These are phyloP conservation scores for Macrolepiota albuminosa DNA, from an alignment of 768 basidiomycete genomes.

Conservation along the genomic window DNA sequence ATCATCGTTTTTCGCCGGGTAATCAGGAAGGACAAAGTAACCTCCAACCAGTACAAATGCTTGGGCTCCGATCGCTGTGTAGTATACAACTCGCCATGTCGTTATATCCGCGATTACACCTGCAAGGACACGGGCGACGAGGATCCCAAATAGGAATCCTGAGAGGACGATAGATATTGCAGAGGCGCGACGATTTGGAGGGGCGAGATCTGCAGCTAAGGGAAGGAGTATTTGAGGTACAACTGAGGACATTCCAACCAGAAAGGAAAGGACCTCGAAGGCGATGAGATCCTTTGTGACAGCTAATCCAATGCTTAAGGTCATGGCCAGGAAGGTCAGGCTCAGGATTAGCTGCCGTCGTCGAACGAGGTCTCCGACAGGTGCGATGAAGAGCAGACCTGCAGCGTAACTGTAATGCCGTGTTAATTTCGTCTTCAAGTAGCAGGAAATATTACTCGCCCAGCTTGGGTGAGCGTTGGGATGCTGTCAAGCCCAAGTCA, in stretches of 20 bases:
- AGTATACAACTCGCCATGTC: slow-evolving; percentile 74
- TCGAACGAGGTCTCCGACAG: slow-evolving; percentile 79
- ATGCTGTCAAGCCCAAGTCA: background rate
- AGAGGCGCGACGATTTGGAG: slow-evolving; percentile 63
- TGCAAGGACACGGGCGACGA: slow-evolving; percentile 69
- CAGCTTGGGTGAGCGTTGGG: slow-evolving; percentile 10
- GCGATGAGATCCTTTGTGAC: slow-evolving; percentile 52
- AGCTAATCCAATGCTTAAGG: slow-evolving; percentile 65
- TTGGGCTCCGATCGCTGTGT: slow-evolving; percentile 72
- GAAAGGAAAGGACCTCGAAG: slow-evolving; percentile 65
- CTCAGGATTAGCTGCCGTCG: slow-evolving; percentile 65
- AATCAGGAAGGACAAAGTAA: slow-evolving; percentile 75
- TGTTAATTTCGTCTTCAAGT: background rate
- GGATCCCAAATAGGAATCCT: slow-evolving; percentile 64
- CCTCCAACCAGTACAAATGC: slow-evolving; percentile 48
- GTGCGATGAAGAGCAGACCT: slow-evolving; percentile 72
- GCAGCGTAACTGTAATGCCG: slow-evolving; percentile 52
- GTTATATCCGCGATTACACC: slow-evolving; percentile 72
- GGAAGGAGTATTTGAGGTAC: slow-evolving; percentile 75
- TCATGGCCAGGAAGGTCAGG: slow-evolving; percentile 33
- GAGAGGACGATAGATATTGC: slow-evolving; percentile 74
- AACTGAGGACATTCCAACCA: slow-evolving; percentile 69
- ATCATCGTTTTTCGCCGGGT: slow-evolving; percentile 66
- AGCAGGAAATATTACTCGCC: background rate
- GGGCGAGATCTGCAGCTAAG: slow-evolving; percentile 78